Percentiles rank a stretch among this genome's conserved stretches.
Evolutionary conservation across 345 rosid genomes (phyloP).

Genomic region (Syzygium aromaticum): DNA sequence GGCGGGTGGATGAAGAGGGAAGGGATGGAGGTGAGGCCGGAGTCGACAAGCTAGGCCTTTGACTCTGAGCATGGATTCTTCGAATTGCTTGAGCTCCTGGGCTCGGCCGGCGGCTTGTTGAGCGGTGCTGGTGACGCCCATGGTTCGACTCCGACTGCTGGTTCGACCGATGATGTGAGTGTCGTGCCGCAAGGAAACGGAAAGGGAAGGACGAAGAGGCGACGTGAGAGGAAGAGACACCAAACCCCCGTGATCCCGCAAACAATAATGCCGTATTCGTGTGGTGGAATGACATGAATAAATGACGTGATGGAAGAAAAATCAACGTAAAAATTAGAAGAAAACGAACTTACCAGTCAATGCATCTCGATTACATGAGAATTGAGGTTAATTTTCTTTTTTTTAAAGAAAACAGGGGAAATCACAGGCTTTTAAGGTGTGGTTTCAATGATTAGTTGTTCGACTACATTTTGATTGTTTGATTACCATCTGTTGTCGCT

Average conservation of each 20-base stretch:
- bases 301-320: background rate
- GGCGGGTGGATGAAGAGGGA: constrained; percentile 10
- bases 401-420: too few species aligned
- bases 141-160: background rate
- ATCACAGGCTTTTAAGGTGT: background rate
- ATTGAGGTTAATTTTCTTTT: too few species aligned
- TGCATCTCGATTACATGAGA: too few species aligned
- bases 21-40: constrained; percentile 19
- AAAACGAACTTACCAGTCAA: too few species aligned
- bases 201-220: background rate
- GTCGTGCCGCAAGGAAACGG: background rate
- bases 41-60: constrained; percentile 41
- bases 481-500: too few species aligned
- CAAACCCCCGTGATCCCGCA: too few species aligned
- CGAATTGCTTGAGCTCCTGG: constrained; percentile 22
- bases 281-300: background rate
- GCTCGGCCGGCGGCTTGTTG: constrained; percentile 9
- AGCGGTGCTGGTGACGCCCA: background rate
- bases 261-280: background rate
- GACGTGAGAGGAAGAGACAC: background rate
- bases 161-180: background rate
- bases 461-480: background rate
- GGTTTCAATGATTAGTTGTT: background rate
- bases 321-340: background rate
- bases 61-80: constrained; percentile 34